phyloP scores from a whole-genome alignment of 768 basidiomycete genomes.

The Cyathus striatus region DNA sequence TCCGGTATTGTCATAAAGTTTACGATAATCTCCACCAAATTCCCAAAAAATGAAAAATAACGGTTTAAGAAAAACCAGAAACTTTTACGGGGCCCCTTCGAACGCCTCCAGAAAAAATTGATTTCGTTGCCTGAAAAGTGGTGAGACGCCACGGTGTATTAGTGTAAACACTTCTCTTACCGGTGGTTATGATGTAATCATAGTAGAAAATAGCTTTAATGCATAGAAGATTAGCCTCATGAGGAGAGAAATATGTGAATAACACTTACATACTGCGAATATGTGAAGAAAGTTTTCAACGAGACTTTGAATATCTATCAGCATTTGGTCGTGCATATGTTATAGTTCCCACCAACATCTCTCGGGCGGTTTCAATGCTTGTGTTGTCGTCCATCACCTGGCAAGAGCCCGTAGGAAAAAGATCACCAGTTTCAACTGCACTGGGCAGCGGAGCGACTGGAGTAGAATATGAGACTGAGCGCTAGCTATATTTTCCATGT shows the following conservation, averaged over 20 bases:
- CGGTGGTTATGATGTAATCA: constrained; percentile 31
- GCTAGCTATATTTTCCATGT: no score
- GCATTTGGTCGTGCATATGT: neutral
- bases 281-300: constrained; percentile 25
- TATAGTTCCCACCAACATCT: constrained; percentile 9
- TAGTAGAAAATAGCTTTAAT: constrained; percentile 30
- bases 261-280: constrained; percentile 24
- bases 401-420: no score
- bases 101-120: constrained; percentile 37
- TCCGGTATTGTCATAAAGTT: constrained; percentile 19
- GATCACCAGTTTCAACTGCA: no score
- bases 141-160: neutral
- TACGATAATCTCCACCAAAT: constrained; percentile 23
- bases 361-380: constrained; percentile 4
- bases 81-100: constrained; percentile 28
- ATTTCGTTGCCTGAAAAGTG: constrained; percentile 29
- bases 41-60: constrained; percentile 40
- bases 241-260: neutral
- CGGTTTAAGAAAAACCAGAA: constrained; percentile 46
- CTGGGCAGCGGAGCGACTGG: no score
- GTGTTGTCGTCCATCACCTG: constrained; percentile 8
- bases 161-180: constrained; percentile 13
- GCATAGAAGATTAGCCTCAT: neutral
- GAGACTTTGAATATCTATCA: constrained; percentile 8
- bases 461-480: no score